Base-by-base conservation (phyloP, 2,329 filamentous ascomycete genomes). In the Cryphonectria carpinicola region DNA sequence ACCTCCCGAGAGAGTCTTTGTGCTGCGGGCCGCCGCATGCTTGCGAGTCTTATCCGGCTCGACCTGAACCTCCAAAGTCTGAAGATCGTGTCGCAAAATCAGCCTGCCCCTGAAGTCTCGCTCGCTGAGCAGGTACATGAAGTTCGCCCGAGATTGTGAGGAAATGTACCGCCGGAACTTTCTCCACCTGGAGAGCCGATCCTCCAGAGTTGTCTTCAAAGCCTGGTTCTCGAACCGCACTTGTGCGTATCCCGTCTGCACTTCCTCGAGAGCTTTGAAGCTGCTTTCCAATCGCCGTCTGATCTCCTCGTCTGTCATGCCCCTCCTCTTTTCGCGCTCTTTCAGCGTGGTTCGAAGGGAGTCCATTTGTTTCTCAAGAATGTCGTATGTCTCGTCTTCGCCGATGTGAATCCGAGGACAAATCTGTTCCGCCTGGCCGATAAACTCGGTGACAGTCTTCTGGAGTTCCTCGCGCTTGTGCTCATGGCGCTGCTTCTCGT, bases 1-100 rank as follows among this genome's bases (percentile, higher is more conserved):
- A 41, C 96, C 96, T 67, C 96, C 96, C 11, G 95, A 98, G 1
- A 99, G 85, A 0, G 95, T 98, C 82, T 94, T 97, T 35, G 96
- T 95, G 77, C 93, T 92, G 65, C 95, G 89, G 2, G 94, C 94
- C 4, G 88, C 85, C 32, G 88, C 88, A 72, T 87, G 90, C 75
- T 87, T 89, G 74, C 87, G 90, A 32, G 92, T 96, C 77, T 89
- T 85, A 72, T 91, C 89, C 0, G 89, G 89, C 78, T 92, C 89
- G 72, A 95, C 92, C 73, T 92, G 87, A 71, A 99, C 88, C 74
- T 95, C 90, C 52, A 99, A 88, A 69, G 88, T 85, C 75, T 92
- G 92, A n/a, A 85, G 80, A 65, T 85, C 83, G 81, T 98, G 95
- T 76, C 97, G 90, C 58, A 97, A 87, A 32, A 90, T 84, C 70